Evolutionary conservation across 2,329 filamentous ascomycete species (phyloP).

Genomic region (Aspergillus fijiensis): DNA sequence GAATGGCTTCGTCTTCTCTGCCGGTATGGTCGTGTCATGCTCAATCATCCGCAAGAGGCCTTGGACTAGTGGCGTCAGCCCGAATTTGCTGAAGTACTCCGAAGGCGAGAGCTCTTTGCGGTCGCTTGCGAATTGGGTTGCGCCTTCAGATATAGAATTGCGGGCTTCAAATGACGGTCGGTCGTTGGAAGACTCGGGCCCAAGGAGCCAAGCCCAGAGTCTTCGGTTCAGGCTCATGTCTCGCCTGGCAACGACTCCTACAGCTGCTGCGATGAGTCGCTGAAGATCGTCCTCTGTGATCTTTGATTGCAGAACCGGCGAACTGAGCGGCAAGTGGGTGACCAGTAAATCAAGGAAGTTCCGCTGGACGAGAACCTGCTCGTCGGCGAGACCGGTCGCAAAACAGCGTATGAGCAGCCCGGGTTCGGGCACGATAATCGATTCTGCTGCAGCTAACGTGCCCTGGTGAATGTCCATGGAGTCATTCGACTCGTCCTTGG

Average conservation of each 20-base stretch:
- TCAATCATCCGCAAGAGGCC: slow-evolving; percentile 77
- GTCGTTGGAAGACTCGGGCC: slow-evolving; percentile 61
- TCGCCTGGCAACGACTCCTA: slow-evolving; percentile 80
- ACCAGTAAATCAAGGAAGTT: slow-evolving; percentile 93
- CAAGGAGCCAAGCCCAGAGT: slow-evolving; percentile 94
- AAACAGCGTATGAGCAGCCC: slow-evolving; percentile 89
- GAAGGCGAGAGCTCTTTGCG: slow-evolving; percentile 59
- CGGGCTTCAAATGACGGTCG: slow-evolving; percentile 31
- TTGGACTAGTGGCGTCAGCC: slow-evolving; percentile 69
- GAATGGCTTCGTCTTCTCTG: slow-evolving; percentile 79
- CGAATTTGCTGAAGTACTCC: slow-evolving; percentile 80
- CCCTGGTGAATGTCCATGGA: slow-evolving; percentile 25
- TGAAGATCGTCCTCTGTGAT: slow-evolving; percentile 76
- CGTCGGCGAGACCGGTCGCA: slow-evolving; percentile 80
- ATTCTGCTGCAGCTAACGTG: slow-evolving; percentile 42
- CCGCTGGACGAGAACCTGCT: slow-evolving; percentile 86
- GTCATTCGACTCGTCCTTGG: slow-evolving; percentile 31
- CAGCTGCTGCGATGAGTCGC: slow-evolving; percentile 75
- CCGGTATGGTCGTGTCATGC: slow-evolving; percentile 52
- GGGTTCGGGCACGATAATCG: slow-evolving; percentile 72
- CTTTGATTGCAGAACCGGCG: slow-evolving; percentile 71
- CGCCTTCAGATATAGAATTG: slow-evolving; percentile 28
- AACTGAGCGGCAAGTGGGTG: slow-evolving; percentile 82
- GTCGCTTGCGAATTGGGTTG: slow-evolving; percentile 29
- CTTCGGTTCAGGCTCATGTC: slow-evolving; percentile 97